Base-by-base conservation (phyloP, 257 asterid genomes). In the Sherardia arvensis region DNA sequence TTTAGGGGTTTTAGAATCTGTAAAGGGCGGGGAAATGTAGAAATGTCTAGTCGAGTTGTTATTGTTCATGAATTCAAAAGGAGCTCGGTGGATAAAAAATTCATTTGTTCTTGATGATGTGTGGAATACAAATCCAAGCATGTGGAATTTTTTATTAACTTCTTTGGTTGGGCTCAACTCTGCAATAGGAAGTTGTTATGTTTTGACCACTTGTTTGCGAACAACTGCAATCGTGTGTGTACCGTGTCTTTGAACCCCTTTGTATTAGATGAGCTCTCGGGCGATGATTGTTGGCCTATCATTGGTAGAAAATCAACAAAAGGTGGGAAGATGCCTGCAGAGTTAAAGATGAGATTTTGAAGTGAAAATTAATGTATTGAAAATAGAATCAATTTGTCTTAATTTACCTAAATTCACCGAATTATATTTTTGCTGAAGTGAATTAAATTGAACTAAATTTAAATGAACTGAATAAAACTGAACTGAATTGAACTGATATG, bases 201-300 rank as follows among this genome's bases (percentile, higher is more conserved):
- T 56, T 56, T 56, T 56, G 61, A 56, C 61, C n/a, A 56, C 61
- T 56, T 38, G 61, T 28, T 18, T 25, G 33, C 4, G 3, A 38
- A 10, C 0, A 9, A 10, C 1, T 1, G 17, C 47, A 38, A 38
- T 38, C 17, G 0, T 2, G 47, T 15, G 23, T 4, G 22, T 56
- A 15, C 12, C 40, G n/a, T n/a, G n/a, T 33, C 5, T 4, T 32
- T 9, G 1, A 7, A 4, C 4, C 38, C 48, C n/a, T n/a, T n/a
- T n/a, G n/a, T n/a, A n/a, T n/a, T n/a, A n/a, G n/a, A n/a, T n/a
- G n/a, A n/a, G n/a, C n/a, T n/a, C n/a, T n/a, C n/a, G n/a, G n/a
- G n/a, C n/a, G n/a, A n/a, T n/a, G n/a, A 62, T 27, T 62, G 64
- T 55, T 69, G 69, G 74, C 7, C 11, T 7, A 25, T 69, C 9